These are phyloP conservation scores for Nothophoma quercina DNA, from an alignment of 2,329 filamentous ascomycete genomes.

Conservation along the genomic window DNA sequence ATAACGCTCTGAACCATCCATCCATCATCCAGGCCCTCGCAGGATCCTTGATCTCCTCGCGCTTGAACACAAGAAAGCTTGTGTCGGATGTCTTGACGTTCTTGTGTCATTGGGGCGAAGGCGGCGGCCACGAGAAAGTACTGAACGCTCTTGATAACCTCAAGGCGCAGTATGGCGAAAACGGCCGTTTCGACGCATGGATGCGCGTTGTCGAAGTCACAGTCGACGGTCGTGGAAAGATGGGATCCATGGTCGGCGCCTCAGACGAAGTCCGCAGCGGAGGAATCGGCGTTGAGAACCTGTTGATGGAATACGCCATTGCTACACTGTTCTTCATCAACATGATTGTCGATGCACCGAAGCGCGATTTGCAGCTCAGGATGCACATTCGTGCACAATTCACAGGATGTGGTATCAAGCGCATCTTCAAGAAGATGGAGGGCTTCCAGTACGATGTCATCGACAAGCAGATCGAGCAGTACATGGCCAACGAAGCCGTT, in stretches of 20 bases:
- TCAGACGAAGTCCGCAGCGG: slow-evolving; percentile 96
- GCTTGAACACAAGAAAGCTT: slow-evolving; percentile 89
- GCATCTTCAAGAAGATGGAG: slow-evolving; percentile 95
- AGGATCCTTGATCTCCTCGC: slow-evolving; percentile 84
- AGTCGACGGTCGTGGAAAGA: slow-evolving; percentile 95
- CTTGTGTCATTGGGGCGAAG: slow-evolving; percentile 90
- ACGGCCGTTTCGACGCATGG: slow-evolving; percentile 96
- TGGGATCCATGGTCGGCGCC: slow-evolving; percentile 96
- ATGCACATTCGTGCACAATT: slow-evolving; percentile 97
- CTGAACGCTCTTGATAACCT: slow-evolving; percentile 92
- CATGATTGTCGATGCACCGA: slow-evolving; percentile 91
- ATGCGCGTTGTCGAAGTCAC: slow-evolving; percentile 98
- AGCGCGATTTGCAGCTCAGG: slow-evolving; percentile 86
- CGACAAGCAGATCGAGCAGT: slow-evolving; percentile 96
- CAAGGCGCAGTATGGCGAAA: slow-evolving; percentile 87
- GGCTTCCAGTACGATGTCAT: slow-evolving; percentile 97
- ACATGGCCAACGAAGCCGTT: slow-evolving; percentile 91
- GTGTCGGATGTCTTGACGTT: slow-evolving; percentile 97
- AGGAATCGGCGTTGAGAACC: slow-evolving; percentile 97
- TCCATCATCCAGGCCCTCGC: slow-evolving; percentile 89
- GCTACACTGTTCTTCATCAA: slow-evolving; percentile 95
- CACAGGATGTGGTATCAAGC: slow-evolving; percentile 92
- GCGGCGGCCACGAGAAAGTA: slow-evolving; percentile 89
- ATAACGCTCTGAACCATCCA: slow-evolving; percentile 90
- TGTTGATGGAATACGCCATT: slow-evolving; percentile 98